Evolutionary conservation across 768 basidiomycete genomes (phyloP), one percentile per base, ranked within the genome.

Genomic region (Infundibulicybe gibba): DNA sequence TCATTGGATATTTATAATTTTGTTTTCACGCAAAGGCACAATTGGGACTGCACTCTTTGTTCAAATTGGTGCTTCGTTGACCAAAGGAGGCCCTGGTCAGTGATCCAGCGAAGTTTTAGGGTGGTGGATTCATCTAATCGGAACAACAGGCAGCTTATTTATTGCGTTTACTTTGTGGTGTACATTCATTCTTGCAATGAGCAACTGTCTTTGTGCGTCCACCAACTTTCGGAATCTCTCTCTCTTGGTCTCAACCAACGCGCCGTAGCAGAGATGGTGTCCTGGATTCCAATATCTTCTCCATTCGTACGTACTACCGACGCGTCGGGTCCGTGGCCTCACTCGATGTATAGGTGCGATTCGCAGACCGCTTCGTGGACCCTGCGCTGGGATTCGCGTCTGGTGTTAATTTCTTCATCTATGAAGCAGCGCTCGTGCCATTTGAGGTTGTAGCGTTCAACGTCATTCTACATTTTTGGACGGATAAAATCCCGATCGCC

Each of bases 221-320:
- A n/a, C 13, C 37, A 17, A 25, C 11, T 20, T 17, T 16, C 39
- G 12, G n/a, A 39, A 21, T 17, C n/a, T n/a, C n/a, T 15, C 21
- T 14, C 25, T 11, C 31, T 21, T n/a, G 13, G 30, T 42, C 32
- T n/a, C 33, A 40, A 34, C 32, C 19, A 17, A 17, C 30, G 32
- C 42, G 39, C 19, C 25, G 15, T 51, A 77, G 88, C 85, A 32
- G 88, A 91, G 63, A 89, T 90, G 87, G 85, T 87, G 25, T 79
- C 83, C n/a, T 83, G 80, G 68, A 86, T 87, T 5, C 88, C 88
- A 5, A 81, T 90, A 53, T 80, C 85, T 5, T 87, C 88, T 5
- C 82, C 85, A 5, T 89, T 88, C 60, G 81, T 86, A 49, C 34
- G 73, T 59, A 40, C 21, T 19, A 32, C 32, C n/a, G 30, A 44